Evolutionary conservation across 305 asterid species (phyloP), one percentile per base, ranked within the genome.

Genomic region (Petunia hybrid): DNA sequence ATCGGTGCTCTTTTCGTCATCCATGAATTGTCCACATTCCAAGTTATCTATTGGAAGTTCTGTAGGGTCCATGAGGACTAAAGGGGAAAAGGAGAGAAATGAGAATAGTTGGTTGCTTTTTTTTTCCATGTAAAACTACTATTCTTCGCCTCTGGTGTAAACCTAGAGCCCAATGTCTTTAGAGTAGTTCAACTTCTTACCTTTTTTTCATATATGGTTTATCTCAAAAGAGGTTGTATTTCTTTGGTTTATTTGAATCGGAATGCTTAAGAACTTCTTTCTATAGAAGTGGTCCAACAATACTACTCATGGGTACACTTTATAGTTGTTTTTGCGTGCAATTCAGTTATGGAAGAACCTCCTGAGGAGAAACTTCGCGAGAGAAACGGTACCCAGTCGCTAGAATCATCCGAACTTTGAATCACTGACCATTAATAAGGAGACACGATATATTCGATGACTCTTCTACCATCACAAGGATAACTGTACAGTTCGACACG

Each of bases 11-110:
- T 51, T 73, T 71, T 73, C 3, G 62, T 73, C 78, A 51, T 48
- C 77, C 77, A 70, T 31, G 61, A 46, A 56, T 70, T 31, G 61
- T 46, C 77, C 61, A 35, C 45, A 48, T 31, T 35, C 45, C 78
- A 73, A 73, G 45, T 73, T 73, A 36, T 73, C 12, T 51, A 51
- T 51, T 73, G 61, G 78, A 51, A 74, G 41, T 74, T 51, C 53
- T 7, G 77, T 73, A 41, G 36, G 43, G 36, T 62, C 2, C 35
- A 14, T 51, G 63, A n/a, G 63, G 36, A 48, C 46, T 36, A 51
- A n/a, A 51, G 2, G 14, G 7, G 6, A 63, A 73, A 6, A 57
- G 43, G 78, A 53, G 64, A 74, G 78, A 53, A 73, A 61, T 8
- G 62, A 71, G 64, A 53, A 74, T 74, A 74, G 41, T 4, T 16